phyloP scores from a whole-genome alignment of 306 rosid species.

The Cicer arietinum region DNA sequence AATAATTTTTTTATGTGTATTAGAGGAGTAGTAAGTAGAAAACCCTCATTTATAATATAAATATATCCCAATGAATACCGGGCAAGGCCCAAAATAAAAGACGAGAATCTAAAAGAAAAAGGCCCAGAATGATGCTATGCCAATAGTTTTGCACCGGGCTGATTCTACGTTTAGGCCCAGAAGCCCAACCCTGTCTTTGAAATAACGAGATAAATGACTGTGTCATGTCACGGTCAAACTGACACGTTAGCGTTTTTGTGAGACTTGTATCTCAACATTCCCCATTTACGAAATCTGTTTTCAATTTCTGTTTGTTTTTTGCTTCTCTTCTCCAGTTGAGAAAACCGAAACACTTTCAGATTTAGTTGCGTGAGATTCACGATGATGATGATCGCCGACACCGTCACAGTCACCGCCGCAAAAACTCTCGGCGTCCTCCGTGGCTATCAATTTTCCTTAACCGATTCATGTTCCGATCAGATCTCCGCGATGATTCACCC shows the following conservation, averaged over 20 bases:
- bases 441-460: conserved; percentile 37
- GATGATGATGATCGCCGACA: conserved; percentile 63
- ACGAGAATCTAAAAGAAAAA: too few species aligned
- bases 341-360: background rate
- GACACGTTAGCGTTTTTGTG: conserved; percentile 40
- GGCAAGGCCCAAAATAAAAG: too few species aligned
- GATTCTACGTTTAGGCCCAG: background rate
- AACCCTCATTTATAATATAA: too few species aligned
- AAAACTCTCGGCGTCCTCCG: conserved; percentile 65
- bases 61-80: too few species aligned
- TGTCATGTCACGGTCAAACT: conserved; percentile 4
- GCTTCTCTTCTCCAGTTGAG: background rate
- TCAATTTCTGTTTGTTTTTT: background rate
- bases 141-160: too few species aligned
- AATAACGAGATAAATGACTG: background rate
- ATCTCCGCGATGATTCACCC: conserved; percentile 69
- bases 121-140: too few species aligned
- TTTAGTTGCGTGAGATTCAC: conserved; percentile 14
- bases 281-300: background rate
- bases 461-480: conserved; percentile 50
- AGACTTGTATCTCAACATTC: conserved; percentile 28
- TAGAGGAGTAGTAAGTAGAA: too few species aligned
- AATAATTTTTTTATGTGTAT: too few species aligned
- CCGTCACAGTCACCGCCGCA: conserved; percentile 53
- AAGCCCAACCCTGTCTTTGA: conserved; percentile 3